These are phyloP conservation scores for Plasmodium sp. DNA, from an alignment of 169 alveolate species.

Conservation along the genomic window DNA sequence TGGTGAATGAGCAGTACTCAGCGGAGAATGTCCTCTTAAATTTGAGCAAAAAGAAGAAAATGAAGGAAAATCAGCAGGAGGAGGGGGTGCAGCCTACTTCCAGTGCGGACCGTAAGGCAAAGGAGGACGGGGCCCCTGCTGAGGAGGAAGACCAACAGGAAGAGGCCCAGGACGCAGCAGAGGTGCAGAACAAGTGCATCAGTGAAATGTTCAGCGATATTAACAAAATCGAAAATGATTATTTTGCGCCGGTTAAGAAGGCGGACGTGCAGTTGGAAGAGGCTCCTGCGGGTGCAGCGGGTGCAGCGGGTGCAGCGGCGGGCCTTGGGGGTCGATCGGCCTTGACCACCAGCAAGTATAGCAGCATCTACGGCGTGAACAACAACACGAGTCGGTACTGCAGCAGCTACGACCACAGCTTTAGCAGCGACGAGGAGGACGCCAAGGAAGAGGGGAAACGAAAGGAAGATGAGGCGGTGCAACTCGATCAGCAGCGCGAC, in stretches of 20 bases:
- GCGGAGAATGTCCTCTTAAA: constrained; percentile 73
- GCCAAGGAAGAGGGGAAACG: neutral
- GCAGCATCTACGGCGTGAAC: neutral
- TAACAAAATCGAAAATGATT: constrained; percentile 27
- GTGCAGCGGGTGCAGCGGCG: neutral
- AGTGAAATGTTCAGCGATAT: neutral
- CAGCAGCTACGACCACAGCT: neutral
- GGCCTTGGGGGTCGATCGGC: neutral
- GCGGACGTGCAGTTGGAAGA: constrained; percentile 2
- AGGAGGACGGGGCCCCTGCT: constrained; percentile 33
- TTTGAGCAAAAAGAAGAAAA: constrained; percentile 71
- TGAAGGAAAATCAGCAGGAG: constrained; percentile 11
- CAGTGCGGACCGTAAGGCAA: constrained; percentile 7
- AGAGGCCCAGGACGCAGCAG: neutral
- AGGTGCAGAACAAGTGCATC: neutral
- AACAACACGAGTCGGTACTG: neutral
- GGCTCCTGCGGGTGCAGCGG: neutral
- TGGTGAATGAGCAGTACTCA: constrained; percentile 72
- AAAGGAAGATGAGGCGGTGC: neutral
- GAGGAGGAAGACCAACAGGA: constrained; percentile 8
- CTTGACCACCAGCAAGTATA: neutral
- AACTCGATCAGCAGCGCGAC: too few species aligned
- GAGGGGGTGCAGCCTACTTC: constrained; percentile 25
- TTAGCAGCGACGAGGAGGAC: neutral
- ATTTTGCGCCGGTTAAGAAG: neutral